Conservation (phyloP, 2,329 filamentous ascomycete genomes). For the Sclerotiophoma versabilis region DNA sequence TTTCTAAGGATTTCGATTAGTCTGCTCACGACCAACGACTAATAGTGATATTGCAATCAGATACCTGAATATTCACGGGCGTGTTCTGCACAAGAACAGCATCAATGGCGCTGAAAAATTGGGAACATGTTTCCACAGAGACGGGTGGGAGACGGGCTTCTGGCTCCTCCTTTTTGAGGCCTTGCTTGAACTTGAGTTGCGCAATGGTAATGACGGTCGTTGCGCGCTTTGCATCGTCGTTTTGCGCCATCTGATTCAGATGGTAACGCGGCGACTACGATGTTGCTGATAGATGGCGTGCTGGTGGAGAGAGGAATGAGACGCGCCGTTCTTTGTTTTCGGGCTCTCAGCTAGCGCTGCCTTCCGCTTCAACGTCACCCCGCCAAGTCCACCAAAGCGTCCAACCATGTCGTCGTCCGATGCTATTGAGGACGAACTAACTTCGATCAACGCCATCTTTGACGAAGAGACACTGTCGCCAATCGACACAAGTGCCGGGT, state of each 20-base stretch:
- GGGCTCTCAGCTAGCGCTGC: slow-evolving; percentile 14
- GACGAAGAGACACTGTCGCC: slow-evolving; percentile 67
- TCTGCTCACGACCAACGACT: slow-evolving; percentile 32
- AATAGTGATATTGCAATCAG: slow-evolving; percentile 30
- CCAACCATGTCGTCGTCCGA: slow-evolving; percentile 40
- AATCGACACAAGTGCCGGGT: slow-evolving; percentile 34
- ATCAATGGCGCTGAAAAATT: slow-evolving; percentile 35
- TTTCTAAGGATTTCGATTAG: slow-evolving; percentile 63
- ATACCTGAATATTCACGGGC: slow-evolving; percentile 44
- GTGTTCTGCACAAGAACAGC: slow-evolving; percentile 39
- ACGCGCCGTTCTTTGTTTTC: slow-evolving; percentile 19
- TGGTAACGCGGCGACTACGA: slow-evolving; percentile 7
- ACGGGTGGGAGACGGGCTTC: slow-evolving; percentile 29
- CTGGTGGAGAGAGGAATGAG: slow-evolving; percentile 1
- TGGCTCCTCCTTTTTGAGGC: slow-evolving; percentile 31
- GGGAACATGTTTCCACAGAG: slow-evolving; percentile 29
- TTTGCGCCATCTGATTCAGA: slow-evolving; percentile 26
- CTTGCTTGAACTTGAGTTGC: slow-evolving; percentile 40
- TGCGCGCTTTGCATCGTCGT: slow-evolving; percentile 33
- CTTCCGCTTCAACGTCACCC: slow-evolving; percentile 20
- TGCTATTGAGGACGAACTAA: slow-evolving; percentile 73
- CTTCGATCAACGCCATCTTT: slow-evolving; percentile 86
- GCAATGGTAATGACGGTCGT: slow-evolving; percentile 35
- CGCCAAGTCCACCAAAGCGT: slow-evolving; percentile 20
- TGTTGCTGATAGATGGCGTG: slow-evolving; percentile 11